Conservation (phyloP, 345 rosid species). For the Brassica napus region Da-Ae NC_063447.1:60508501-60509000, state of each 20-base stretch:
- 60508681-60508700: neutral
- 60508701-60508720: neutral
- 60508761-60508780: constrained; percentile 9
- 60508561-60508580: neutral
- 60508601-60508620: neutral
- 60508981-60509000: constrained; percentile 3
- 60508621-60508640: constrained; percentile 12
- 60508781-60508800: too few relatives aligned
- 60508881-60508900: neutral
- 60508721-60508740: neutral
- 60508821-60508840: neutral
- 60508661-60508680: neutral
- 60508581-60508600: neutral
- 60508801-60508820: neutral
- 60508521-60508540: constrained; percentile 16
- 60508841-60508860: constrained; percentile 28
- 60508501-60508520: constrained; percentile 24
- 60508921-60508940: constrained; percentile 19
- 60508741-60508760: constrained; percentile 1
- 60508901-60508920: constrained; percentile 9
- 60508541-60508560: constrained; percentile 15
- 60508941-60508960: constrained; percentile 32
- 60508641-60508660: neutral
- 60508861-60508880: constrained; percentile 14
- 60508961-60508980: constrained; percentile 22